phyloP scores from a whole-genome alignment of 345 rosid genomes.

The Angophora floribunda region DNA sequence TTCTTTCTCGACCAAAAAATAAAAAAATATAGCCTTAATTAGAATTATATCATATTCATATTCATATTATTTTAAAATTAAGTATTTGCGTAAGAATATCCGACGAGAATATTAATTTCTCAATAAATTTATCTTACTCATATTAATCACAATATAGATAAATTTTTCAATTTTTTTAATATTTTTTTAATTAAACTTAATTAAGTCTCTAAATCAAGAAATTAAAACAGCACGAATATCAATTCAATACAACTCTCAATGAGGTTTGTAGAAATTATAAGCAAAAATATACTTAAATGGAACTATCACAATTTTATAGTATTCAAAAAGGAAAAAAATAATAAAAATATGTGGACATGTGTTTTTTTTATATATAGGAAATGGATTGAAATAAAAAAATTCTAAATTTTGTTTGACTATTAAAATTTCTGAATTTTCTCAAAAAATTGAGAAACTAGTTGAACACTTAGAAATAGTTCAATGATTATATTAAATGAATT shows the following conservation, averaged over 20 bases:
- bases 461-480: rapidly evolving
- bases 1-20: no score
- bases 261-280: not conserved
- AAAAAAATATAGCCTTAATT: not conserved
- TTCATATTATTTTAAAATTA: not conserved
- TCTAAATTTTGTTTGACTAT: not conserved
- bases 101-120: not conserved
- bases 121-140: not conserved
- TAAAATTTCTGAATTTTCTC: rapidly evolving
- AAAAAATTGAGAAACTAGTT: rapidly evolving
- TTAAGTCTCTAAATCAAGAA: not conserved
- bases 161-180: rapidly evolving
- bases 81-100: not conserved
- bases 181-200: not conserved
- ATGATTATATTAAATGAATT: not conserved
- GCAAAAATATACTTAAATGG: not conserved
- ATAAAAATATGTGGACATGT: rapidly evolving
- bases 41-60: not conserved
- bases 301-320: not conserved
- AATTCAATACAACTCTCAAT: not conserved
- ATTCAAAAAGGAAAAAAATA: not conserved
- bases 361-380: not conserved
- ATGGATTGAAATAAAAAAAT: not conserved
- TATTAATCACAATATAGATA: not conserved
- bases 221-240: not conserved